A percentile compares a stretch with the other conserved stretches of the same genome.
Evolutionary conservation across 257 asterid species (phyloP).

Genomic region (Lavandula angustifolia): DNA sequence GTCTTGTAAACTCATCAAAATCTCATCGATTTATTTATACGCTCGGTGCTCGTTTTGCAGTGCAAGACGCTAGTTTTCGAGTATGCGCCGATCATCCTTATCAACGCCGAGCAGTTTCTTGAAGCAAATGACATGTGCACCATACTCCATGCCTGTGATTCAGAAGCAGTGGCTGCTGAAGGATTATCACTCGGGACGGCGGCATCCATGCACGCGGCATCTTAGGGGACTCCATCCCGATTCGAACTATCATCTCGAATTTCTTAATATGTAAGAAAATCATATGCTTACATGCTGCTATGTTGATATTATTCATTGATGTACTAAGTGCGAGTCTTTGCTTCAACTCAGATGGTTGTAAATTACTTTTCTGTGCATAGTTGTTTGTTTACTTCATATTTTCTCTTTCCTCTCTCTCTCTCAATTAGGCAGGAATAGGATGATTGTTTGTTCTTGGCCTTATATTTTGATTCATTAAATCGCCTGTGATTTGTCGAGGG

Average conservation of each 20-base stretch:
- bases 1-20: background rate
- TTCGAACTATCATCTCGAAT: background rate
- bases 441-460: slow-evolving; percentile 10
- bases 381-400: too few species aligned
- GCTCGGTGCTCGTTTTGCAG: slow-evolving; percentile 43
- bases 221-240: slow-evolving; percentile 31
- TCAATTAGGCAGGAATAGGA: background rate
- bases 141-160: slow-evolving; percentile 65
- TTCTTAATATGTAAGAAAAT: slow-evolving; percentile 17
- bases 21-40: slow-evolving; percentile 8
- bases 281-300: slow-evolving; percentile 9
- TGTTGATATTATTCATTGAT: slow-evolving; percentile 21
- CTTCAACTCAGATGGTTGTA: slow-evolving; percentile 32
- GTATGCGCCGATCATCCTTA: slow-evolving; percentile 73
- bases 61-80: slow-evolving; percentile 87
- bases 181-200: slow-evolving; percentile 15
- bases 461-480: background rate
- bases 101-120: slow-evolving; percentile 77
- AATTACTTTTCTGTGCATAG: slow-evolving; percentile 3
- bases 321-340: slow-evolving; percentile 13
- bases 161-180: slow-evolving; percentile 29
- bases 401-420: background rate
- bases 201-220: slow-evolving; percentile 51
- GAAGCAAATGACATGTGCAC: slow-evolving; percentile 68
- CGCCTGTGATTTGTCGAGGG: slow-evolving; percentile 13